These are phyloP conservation scores for Irpex sp. DNA, from an alignment of 1,284 basidiomycete genomes.

Conservation along the genomic window DNA sequence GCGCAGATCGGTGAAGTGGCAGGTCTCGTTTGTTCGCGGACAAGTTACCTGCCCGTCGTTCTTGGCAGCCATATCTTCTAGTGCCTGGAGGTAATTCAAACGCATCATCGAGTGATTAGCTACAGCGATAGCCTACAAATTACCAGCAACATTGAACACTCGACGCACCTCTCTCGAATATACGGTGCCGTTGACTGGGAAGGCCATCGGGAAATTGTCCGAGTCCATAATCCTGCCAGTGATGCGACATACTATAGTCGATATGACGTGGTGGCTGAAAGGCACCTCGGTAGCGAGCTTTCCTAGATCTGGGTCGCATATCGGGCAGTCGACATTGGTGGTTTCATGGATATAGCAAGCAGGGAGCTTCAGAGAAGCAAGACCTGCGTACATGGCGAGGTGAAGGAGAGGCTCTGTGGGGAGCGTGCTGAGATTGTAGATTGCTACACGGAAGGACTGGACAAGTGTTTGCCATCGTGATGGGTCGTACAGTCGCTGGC, in stretches of 20 bases:
- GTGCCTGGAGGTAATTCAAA: conserved; percentile 45
- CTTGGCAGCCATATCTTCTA: conserved; percentile 80
- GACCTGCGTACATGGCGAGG: conserved; percentile 84
- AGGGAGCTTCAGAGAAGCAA: conserved; percentile 84
- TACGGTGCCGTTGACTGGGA: conserved; percentile 83
- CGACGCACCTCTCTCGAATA: conserved; percentile 83
- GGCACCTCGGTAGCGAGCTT: conserved; percentile 85
- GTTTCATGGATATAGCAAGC: conserved; percentile 61
- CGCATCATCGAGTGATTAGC: background rate
- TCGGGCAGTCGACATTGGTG: conserved; percentile 88
- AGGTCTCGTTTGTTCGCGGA: conserved; percentile 70
- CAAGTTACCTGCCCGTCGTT: conserved; percentile 77
- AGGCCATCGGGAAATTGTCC: conserved; percentile 88
- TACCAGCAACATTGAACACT: background rate
- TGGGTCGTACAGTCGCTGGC: conserved; percentile 76
- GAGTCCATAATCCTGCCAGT: conserved; percentile 94
- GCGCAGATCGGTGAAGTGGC: conserved; percentile 62
- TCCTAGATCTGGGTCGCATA: conserved; percentile 79
- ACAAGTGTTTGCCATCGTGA: conserved; percentile 75
- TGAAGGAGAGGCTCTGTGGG: conserved; percentile 85
- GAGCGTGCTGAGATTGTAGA: conserved; percentile 82
- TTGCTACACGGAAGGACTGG: conserved; percentile 77
- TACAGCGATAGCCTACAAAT: background rate
- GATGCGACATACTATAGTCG: conserved; percentile 89
- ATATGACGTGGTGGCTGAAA: conserved; percentile 91